Evolutionary conservation across 208 protist genomes (phyloP).

Genomic region (Porcisia hertigi): DNA sequence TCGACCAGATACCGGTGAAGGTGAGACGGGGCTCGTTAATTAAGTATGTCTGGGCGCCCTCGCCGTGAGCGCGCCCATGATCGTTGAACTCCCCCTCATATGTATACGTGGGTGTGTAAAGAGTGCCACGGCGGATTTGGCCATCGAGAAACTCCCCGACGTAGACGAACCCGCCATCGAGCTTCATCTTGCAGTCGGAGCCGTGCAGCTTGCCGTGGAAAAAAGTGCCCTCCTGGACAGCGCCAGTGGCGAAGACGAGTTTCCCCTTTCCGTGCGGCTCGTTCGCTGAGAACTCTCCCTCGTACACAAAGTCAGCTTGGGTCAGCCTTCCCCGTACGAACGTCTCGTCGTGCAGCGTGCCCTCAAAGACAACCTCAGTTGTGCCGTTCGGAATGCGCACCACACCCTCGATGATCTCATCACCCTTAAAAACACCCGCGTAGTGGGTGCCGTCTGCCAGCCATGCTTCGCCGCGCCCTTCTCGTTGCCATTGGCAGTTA

Average conservation of each 20-base stretch:
- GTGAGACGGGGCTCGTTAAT: slow-evolving; percentile 79
- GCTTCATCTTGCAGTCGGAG: slow-evolving; percentile 82
- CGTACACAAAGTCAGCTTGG: slow-evolving; percentile 87
- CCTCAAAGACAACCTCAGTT: slow-evolving; percentile 81
- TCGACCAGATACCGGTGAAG: slow-evolving; percentile 89
- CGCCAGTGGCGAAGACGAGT: slow-evolving; percentile 79
- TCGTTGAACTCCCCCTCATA: slow-evolving; percentile 92
- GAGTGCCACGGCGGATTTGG: slow-evolving; percentile 68
- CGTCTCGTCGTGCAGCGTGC: slow-evolving; percentile 74
- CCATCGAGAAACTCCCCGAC: slow-evolving; percentile 89
- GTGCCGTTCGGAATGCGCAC: slow-evolving; percentile 89
- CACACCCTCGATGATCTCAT: slow-evolving; percentile 83
- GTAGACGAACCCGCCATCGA: slow-evolving; percentile 91
- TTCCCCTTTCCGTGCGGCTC: slow-evolving; percentile 82
- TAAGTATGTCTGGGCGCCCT: slow-evolving; percentile 87
- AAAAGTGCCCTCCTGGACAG: slow-evolving; percentile 87
- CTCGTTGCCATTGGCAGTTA: slow-evolving; percentile 85
- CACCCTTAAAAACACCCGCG: slow-evolving; percentile 69
- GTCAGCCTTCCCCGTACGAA: slow-evolving; percentile 82
- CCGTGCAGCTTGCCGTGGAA: slow-evolving; percentile 89
- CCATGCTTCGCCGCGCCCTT: slow-evolving; percentile 85
- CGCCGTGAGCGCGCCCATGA: slow-evolving; percentile 85
- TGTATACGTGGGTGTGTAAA: slow-evolving; percentile 90
- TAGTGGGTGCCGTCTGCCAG: slow-evolving; percentile 88
- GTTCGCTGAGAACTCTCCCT: slow-evolving; percentile 82